A percentile compares a stretch with the other conserved stretches of the same genome.
These are phyloP conservation scores for Penicillium sp. DNA, from an alignment of 2,329 filamentous ascomycete genomes.

Conservation along the genomic window DNA sequence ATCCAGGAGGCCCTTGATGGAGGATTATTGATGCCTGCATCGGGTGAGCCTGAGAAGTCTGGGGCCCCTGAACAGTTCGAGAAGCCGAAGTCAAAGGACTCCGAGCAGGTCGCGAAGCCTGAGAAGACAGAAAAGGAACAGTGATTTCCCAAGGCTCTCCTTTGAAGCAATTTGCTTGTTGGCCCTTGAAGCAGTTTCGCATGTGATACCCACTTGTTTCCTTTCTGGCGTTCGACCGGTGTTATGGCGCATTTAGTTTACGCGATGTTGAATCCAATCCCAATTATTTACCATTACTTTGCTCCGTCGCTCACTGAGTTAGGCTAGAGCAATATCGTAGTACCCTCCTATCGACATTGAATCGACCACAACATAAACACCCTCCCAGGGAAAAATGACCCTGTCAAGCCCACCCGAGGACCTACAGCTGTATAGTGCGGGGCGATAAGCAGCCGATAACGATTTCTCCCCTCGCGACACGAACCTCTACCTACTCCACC, in stretches of 20 bases:
- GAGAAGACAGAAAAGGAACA: neutral
- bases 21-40: constrained; percentile 22
- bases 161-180: neutral
- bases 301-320: neutral
- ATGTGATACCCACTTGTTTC: neutral
- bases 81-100: neutral
- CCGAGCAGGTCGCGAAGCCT: neutral
- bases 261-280: neutral
- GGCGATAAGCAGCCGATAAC: constrained; percentile 4
- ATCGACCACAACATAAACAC: neutral
- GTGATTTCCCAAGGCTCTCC: no score
- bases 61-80: neutral
- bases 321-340: neutral
- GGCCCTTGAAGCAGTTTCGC: neutral
- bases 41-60: neutral
- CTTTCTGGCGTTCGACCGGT: neutral
- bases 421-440: neutral
- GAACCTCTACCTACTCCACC: neutral
- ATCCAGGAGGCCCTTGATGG: constrained; percentile 47
- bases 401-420: neutral
- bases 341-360: neutral
- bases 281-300: neutral
- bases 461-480: constrained; percentile 3
- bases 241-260: neutral
- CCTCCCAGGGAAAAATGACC: neutral